phyloP scores from a whole-genome alignment of 2,329 filamentous ascomycete species.

The Fusarium cyanostomum region DNA sequence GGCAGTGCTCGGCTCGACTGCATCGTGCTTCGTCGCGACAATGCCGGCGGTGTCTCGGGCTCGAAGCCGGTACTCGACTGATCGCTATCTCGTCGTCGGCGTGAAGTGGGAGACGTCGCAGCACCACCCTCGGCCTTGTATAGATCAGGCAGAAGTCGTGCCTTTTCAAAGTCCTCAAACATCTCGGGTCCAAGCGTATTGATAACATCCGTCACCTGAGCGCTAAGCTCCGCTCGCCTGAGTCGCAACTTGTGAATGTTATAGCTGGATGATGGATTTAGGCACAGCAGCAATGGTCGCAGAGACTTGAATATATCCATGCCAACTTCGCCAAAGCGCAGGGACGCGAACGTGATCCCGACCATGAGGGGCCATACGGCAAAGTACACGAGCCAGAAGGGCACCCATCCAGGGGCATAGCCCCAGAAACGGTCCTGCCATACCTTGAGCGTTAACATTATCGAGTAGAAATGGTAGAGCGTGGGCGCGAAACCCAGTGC shows the following conservation, averaged over 20 bases:
- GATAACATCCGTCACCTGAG: constrained; percentile 88
- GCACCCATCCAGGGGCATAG: constrained; percentile 80
- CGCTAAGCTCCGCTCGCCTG: constrained; percentile 76
- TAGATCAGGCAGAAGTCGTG: constrained; percentile 72
- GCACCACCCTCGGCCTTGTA: constrained; percentile 50
- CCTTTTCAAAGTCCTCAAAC: constrained; percentile 93
- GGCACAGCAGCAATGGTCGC: constrained; percentile 83
- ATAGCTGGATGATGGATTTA: constrained; percentile 86
- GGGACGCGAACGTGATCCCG: constrained; percentile 87
- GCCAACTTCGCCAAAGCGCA: constrained; percentile 95
- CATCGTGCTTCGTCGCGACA: constrained; percentile 61
- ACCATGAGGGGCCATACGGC: constrained; percentile 84
- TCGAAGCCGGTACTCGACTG: constrained; percentile 54
- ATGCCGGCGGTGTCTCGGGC: constrained; percentile 51
- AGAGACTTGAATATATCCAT: constrained; percentile 99
- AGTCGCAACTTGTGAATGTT: constrained; percentile 81
- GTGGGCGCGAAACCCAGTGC: constrained; percentile 83
- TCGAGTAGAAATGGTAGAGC: constrained; percentile 83
- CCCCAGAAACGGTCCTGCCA: constrained; percentile 85
- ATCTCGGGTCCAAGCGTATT: constrained; percentile 95
- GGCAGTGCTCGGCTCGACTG: constrained; percentile 68
- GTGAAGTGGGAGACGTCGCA: constrained; percentile 32
- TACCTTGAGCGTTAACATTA: constrained; percentile 78
- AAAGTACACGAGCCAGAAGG: constrained; percentile 79
- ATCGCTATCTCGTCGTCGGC: constrained; percentile 59